phyloP scores from a whole-genome alignment of 2,329 filamentous ascomycete species.

The Botryosphaeria dothidea region DNA sequence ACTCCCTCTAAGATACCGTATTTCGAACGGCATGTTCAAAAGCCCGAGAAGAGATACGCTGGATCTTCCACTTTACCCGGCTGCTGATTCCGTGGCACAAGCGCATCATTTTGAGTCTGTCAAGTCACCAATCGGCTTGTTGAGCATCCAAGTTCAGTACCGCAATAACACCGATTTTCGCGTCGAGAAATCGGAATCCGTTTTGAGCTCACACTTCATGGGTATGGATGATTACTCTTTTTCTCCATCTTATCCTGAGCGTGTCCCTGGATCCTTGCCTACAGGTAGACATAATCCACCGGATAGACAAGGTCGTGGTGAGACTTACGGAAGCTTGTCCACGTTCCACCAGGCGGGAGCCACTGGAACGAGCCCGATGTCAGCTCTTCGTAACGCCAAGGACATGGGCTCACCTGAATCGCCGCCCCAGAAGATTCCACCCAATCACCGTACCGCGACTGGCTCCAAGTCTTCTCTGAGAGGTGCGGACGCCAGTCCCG shows the following conservation, averaged over 20 bases:
- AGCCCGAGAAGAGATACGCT: constrained; percentile 67
- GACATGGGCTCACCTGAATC: constrained; percentile 53
- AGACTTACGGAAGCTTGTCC: constrained; percentile 85
- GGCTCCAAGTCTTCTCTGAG: constrained; percentile 52
- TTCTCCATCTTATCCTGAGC: constrained; percentile 69
- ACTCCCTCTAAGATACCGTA: constrained; percentile 77
- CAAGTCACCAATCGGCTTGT: constrained; percentile 81
- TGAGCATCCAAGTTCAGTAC: constrained; percentile 80
- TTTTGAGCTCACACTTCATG: constrained; percentile 92
- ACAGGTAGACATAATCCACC: constrained; percentile 53
- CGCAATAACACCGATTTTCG: constrained; percentile 88
- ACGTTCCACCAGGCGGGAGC: constrained; percentile 81
- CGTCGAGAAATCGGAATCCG: constrained; percentile 85
- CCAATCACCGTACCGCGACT: constrained; percentile 47
- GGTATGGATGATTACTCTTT: constrained; percentile 87
- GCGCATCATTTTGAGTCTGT: constrained; percentile 80
- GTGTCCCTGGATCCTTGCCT: constrained; percentile 74
- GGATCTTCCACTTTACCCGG: constrained; percentile 67
- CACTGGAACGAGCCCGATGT: constrained; percentile 81
- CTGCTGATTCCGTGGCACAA: constrained; percentile 57
- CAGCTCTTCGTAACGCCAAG: constrained; percentile 72
- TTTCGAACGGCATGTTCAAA: constrained; percentile 62
- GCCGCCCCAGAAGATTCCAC: constrained; percentile 51
- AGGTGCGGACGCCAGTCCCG: constrained; percentile 50
- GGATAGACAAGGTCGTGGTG: constrained; percentile 63